Percentiles rank a stretch among this genome's conserved stretches.
Evolutionary conservation across 179 eudicot species (phyloP).

Genomic region (Pouteria campechiana): DNA sequence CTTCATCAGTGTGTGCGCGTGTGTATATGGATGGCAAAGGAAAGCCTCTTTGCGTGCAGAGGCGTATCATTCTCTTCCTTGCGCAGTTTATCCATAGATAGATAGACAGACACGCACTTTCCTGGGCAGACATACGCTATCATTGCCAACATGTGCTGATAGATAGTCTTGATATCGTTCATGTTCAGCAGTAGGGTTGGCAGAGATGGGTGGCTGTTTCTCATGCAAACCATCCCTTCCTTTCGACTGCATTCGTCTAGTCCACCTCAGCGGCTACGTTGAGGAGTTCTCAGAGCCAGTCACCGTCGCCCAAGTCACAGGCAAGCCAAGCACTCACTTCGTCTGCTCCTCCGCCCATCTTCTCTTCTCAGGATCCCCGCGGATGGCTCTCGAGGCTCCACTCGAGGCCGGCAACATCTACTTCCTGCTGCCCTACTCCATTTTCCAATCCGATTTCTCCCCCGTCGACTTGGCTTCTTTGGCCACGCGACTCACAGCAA

Average conservation of each 20-base stretch:
- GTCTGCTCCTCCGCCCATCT: conserved; percentile 20
- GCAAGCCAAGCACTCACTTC: conserved; percentile 8
- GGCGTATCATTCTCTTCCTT: too few relatives aligned
- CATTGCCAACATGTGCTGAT: too few relatives aligned
- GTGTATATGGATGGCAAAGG: too few relatives aligned
- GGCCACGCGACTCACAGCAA: conserved; percentile 12
- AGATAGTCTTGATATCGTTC: too few relatives aligned
- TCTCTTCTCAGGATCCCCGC: conserved; percentile 4
- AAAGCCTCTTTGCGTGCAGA: too few relatives aligned
- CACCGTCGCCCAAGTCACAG: conserved; percentile 10
- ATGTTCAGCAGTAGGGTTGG: too few relatives aligned
- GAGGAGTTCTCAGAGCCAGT: conserved; percentile 19
- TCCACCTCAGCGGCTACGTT: conserved; percentile 21
- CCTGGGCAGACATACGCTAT: too few relatives aligned
- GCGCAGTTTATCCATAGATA: too few relatives aligned
- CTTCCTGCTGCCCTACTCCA: conserved; percentile 16
- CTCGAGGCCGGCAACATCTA: conserved; percentile 19
- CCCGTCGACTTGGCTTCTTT: conserved; percentile 17
- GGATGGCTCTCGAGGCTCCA: conserved; percentile 6
- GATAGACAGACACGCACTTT: too few relatives aligned
- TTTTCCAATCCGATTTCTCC: conserved; percentile 12
- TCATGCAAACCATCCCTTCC: conserved; percentile 6
- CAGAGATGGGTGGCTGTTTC: conserved; percentile 12
- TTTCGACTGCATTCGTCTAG: conserved; percentile 10
- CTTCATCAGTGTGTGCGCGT: too few relatives aligned